These are phyloP conservation scores for Globisporangium polare DNA, from an alignment of 352 stramenopile genomes.

Conservation along the genomic window DNA sequence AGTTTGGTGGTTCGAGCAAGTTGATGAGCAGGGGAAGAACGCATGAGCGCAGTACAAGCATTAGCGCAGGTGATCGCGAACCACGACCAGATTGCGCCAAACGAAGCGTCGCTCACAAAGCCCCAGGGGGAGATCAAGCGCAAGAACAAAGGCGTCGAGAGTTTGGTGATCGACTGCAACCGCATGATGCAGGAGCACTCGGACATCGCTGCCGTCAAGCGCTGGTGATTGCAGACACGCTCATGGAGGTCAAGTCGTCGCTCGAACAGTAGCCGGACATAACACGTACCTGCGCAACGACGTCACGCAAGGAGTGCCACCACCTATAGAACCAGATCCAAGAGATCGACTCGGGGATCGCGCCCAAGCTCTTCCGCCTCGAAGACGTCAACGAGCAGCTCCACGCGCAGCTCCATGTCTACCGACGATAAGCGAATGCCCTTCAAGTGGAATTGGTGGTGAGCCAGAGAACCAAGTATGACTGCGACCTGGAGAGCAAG, in stretches of 20 bases:
- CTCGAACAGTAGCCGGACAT: constrained; percentile 83
- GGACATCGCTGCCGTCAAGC: constrained; percentile 69
- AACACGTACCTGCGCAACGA: constrained; percentile 83
- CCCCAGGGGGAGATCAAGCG: constrained; percentile 61
- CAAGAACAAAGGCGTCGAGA: constrained; percentile 79
- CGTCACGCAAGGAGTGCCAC: constrained; percentile 80
- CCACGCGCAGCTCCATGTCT: constrained; percentile 19
- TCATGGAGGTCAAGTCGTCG: constrained; percentile 81
- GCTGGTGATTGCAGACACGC: constrained; percentile 75
- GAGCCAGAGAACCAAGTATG: too few relatives aligned
- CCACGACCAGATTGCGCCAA: constrained; percentile 59
- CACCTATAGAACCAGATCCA: constrained; percentile 86
- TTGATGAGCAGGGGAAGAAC: constrained; percentile 61
- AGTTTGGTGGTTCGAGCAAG: too few relatives aligned
- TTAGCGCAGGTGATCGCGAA: constrained; percentile 60
- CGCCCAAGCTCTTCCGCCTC: constrained; percentile 70
- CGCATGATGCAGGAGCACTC: constrained; percentile 85
- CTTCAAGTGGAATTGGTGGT: neutral
- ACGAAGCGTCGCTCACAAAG: constrained; percentile 58
- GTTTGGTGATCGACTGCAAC: constrained; percentile 80
- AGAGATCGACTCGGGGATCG: constrained; percentile 82
- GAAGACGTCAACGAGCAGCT: constrained; percentile 86
- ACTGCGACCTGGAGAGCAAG: too few relatives aligned
- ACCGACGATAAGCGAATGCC: constrained; percentile 9
- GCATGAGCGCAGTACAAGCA: constrained; percentile 59